These are phyloP conservation scores for Boletus eberwhitei DNA, from an alignment of 768 basidiomycete species.

Conservation along the genomic window DNA sequence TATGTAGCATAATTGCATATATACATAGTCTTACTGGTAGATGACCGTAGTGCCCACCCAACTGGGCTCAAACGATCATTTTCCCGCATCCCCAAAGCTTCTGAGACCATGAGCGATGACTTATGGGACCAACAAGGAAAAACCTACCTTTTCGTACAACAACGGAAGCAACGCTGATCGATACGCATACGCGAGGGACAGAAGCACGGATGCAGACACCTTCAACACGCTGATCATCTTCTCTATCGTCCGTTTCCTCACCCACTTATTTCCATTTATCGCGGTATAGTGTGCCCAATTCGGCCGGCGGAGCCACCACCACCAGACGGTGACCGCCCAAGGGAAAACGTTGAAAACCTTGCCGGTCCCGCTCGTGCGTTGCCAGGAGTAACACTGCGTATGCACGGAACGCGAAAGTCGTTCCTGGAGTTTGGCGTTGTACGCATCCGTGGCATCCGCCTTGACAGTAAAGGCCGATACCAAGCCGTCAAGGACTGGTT, in stretches of 20 bases:
- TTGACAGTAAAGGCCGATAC: slow-evolving; percentile 24
- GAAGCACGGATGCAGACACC: not conserved
- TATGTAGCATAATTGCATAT: slow-evolving; percentile 18
- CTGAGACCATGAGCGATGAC: not conserved
- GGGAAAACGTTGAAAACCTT: slow-evolving; percentile 41
- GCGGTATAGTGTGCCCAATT: slow-evolving; percentile 34
- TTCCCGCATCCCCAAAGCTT: not conserved
- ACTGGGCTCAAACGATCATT: not conserved
- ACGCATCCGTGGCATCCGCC: slow-evolving; percentile 23
- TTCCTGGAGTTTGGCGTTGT: slow-evolving; percentile 24
- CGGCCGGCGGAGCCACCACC: slow-evolving; percentile 35
- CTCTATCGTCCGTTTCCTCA: slow-evolving; percentile 3
- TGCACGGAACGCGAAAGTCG: slow-evolving; percentile 20
- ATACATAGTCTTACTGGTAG: not conserved
- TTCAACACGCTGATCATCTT: slow-evolving; percentile 1
- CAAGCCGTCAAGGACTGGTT: slow-evolving; percentile 25
- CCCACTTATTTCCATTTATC: slow-evolving; percentile 41
- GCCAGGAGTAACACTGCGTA: slow-evolving; percentile 39
- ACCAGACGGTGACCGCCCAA: slow-evolving; percentile 33
- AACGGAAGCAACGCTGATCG: slow-evolving; percentile 4
- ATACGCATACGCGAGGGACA: slow-evolving; percentile 7
- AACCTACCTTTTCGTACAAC: slow-evolving; percentile 3
- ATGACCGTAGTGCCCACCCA: not conserved
- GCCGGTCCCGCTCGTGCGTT: slow-evolving; percentile 35
- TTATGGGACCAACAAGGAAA: not conserved